These are phyloP conservation scores for Luffa aegyptiaca DNA, from an alignment of 306 rosid species.

Conservation along the genomic window DNA sequence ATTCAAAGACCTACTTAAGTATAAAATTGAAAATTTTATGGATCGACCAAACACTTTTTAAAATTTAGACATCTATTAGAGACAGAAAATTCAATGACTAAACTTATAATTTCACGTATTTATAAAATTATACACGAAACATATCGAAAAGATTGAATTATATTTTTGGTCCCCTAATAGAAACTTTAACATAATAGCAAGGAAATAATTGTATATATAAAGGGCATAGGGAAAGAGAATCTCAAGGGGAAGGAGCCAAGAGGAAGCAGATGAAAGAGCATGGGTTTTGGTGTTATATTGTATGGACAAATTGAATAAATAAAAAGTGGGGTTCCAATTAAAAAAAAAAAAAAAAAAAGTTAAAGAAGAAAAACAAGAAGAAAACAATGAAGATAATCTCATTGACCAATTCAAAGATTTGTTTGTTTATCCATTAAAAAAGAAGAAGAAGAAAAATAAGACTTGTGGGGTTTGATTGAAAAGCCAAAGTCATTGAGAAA, in stretches of 20 bases:
- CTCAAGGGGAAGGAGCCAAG: background rate
- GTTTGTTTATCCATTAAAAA: background rate
- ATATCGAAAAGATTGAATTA: background rate
- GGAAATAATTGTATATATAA: background rate
- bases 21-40: too few species aligned
- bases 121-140: background rate
- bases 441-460: background rate
- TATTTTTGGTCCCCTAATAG: background rate
- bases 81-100: too few species aligned
- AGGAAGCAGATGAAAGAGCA: background rate
- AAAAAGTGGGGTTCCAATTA: background rate
- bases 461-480: background rate
- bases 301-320: background rate
- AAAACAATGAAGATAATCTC: background rate
- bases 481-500: background rate
- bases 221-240: background rate
- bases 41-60: too few species aligned
- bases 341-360: background rate
- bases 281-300: background rate
- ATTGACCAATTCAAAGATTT: conserved; percentile 2
- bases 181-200: background rate
- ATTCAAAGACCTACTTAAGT: too few species aligned
- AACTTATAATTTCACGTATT: too few species aligned
- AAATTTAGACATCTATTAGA: too few species aligned
- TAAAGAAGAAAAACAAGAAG: background rate